Percentiles rank a stretch among this genome's conserved stretches.
Evolutionary conservation across 2,329 filamentous ascomycete species (phyloP).

Genomic region (Pestalotiopsis sp.): DNA sequence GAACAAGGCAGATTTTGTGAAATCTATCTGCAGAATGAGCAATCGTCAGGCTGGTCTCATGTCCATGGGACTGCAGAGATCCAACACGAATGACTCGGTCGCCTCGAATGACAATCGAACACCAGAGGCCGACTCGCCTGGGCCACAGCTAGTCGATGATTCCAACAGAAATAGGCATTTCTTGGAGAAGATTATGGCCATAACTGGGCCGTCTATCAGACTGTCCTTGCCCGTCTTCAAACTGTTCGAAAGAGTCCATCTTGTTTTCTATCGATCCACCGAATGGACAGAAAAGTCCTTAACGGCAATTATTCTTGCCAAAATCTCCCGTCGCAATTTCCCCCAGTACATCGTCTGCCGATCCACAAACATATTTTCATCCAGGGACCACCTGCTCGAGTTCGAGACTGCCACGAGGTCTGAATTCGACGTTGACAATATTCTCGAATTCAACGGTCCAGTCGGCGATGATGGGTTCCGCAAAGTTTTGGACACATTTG

Average conservation of each 20-base stretch:
- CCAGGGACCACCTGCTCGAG: constrained; percentile 74
- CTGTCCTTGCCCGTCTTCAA: constrained; percentile 71
- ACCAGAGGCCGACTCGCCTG: constrained; percentile 32
- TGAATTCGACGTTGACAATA: constrained; percentile 77
- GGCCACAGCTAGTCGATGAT: constrained; percentile 29
- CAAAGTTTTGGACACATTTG: constrained; percentile 69
- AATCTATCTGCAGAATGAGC: constrained; percentile 72
- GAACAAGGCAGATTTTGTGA: constrained; percentile 79
- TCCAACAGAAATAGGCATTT: constrained; percentile 74
- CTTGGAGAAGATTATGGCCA: constrained; percentile 71
- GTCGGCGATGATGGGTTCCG: constrained; percentile 65
- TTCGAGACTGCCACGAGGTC: constrained; percentile 85
- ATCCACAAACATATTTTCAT: constrained; percentile 84
- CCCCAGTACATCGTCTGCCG: constrained; percentile 88
- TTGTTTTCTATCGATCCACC: constrained; percentile 94
- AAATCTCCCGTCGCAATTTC: constrained; percentile 85
- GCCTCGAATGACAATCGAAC: constrained; percentile 46
- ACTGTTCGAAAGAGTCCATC: constrained; percentile 89
- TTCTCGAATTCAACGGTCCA: constrained; percentile 77
- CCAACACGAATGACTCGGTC: constrained; percentile 58
- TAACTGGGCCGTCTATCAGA: constrained; percentile 81
- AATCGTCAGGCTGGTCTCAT: constrained; percentile 74
- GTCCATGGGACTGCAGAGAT: constrained; percentile 65
- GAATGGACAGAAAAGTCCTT: constrained; percentile 98
- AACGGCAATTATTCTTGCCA: constrained; percentile 90